A percentile compares a stretch with the other conserved stretches of the same genome.
Evolutionary conservation across 2,329 filamentous ascomycete species (phyloP).

Genomic region (Rhinocladiella mackenziei): DNA sequence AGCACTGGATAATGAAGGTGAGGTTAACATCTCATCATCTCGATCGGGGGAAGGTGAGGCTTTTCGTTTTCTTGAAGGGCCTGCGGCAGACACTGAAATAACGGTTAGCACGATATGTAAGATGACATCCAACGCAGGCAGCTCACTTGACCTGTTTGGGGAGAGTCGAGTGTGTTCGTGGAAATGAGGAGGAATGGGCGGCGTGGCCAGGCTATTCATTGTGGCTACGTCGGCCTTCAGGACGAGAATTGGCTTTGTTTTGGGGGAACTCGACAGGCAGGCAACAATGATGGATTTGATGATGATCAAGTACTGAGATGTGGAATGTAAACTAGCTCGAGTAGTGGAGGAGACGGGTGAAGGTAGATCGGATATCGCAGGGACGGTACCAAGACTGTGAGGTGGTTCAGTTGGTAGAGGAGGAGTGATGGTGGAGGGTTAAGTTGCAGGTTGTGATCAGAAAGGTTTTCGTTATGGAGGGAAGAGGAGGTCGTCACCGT

Average conservation of each 20-base stretch:
- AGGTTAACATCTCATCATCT: constrained; percentile 79
- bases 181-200: constrained; percentile 60
- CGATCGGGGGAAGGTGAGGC: constrained; percentile 44
- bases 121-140: constrained; percentile 2
- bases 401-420: no score
- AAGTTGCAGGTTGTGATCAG: no score
- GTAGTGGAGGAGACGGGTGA: not conserved
- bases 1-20: constrained; percentile 76
- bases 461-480: no score
- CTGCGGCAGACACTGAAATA: constrained; percentile 33
- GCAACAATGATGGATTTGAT: no score
- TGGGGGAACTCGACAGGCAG: constrained; percentile 1
- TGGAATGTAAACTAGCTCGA: not conserved
- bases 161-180: constrained; percentile 58
- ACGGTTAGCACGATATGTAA: constrained; percentile 10
- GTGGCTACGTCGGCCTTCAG: constrained; percentile 33
- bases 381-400: no score
- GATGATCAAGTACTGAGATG: not conserved
- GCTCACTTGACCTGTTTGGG: constrained; percentile 57
- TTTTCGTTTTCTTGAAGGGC: constrained; percentile 70
- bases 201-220: constrained; percentile 60
- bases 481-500: no score
- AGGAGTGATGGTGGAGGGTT: no score
- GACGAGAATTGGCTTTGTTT: constrained; percentile 3
- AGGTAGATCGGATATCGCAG: not conserved